A percentile compares a stretch with the other conserved stretches of the same genome.
These are phyloP conservation scores for Phoenix dactylifera DNA, from an alignment of 176 grass and related monocot species.

Conservation along the genomic window DNA sequence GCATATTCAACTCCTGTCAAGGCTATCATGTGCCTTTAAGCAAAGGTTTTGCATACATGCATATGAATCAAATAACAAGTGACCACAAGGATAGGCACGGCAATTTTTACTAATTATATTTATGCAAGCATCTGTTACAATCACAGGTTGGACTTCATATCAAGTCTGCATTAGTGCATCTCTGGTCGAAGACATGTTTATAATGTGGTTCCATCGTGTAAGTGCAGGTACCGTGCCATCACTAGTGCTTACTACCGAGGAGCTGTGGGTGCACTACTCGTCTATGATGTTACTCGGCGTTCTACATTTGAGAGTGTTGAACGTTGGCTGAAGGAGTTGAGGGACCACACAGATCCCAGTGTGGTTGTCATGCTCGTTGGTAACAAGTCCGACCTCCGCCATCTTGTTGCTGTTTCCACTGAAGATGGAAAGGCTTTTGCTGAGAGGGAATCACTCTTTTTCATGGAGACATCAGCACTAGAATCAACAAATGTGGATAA, in stretches of 20 bases:
- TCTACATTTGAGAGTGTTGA: slow-evolving; percentile 44
- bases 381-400: slow-evolving; percentile 51
- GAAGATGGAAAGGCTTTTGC: slow-evolving; percentile 47
- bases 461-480: slow-evolving; percentile 51
- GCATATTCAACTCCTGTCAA: no score
- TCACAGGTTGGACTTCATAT: no score
- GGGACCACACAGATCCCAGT: slow-evolving; percentile 51
- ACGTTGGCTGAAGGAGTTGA: slow-evolving; percentile 60
- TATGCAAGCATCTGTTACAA: no score
- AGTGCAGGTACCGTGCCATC: slow-evolving; percentile 56
- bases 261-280: slow-evolving; percentile 56
- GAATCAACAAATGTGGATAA: slow-evolving; percentile 42
- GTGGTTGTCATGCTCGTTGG: slow-evolving; percentile 42
- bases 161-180: no score
- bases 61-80: no score
- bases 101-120: no score
- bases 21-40: no score
- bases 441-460: slow-evolving; percentile 44
- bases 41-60: no score
- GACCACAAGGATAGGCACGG: no score
- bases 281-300: slow-evolving; percentile 58
- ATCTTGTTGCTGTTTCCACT: slow-evolving; percentile 50
- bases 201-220: neutral
- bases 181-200: no score
- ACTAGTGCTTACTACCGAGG: slow-evolving; percentile 72